Conservation (phyloP, 768 basidiomycete species). For the Mycena filopes region DNA sequence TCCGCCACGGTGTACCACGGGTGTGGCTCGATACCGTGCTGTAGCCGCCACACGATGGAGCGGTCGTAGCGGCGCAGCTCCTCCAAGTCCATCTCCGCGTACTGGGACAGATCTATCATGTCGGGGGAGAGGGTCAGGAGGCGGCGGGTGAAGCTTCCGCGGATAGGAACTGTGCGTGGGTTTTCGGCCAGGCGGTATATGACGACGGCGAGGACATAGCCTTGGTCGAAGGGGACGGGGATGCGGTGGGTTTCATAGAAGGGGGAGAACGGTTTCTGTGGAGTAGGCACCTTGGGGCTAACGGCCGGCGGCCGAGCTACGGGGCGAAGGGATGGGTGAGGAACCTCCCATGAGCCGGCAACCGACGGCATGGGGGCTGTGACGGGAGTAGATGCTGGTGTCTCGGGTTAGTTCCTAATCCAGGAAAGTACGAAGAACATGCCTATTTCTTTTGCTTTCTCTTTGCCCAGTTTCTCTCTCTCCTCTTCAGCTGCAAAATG, state of each 20-base stretch:
- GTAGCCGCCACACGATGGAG: conserved; percentile 8
- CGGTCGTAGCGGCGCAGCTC: conserved; percentile 32
- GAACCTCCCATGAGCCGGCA: conserved; percentile 12
- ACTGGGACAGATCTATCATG: conserved; percentile 26
- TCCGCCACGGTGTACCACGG: conserved; percentile 14
- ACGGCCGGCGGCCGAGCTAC: background rate
- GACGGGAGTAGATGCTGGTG: conserved; percentile 4
- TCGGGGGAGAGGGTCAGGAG: conserved; percentile 23
- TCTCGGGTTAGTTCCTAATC: background rate
- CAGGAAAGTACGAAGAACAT: background rate
- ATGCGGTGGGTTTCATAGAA: conserved; percentile 25
- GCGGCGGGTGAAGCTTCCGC: conserved; percentile 23
- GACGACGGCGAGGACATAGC: background rate
- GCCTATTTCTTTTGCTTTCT: background rate
- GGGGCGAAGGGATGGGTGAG: conserved; percentile 21
- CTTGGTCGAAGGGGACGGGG: conserved; percentile 8
- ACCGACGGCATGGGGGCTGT: conserved; percentile 26
- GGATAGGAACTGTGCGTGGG: conserved; percentile 30
- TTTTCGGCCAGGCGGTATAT: conserved; percentile 18
- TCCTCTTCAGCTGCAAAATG: background rate
- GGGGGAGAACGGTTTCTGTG: background rate
- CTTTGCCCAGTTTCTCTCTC: background rate
- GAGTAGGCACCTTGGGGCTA: conserved; percentile 1
- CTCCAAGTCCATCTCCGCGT: conserved; percentile 31
- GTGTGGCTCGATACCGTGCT: conserved; percentile 25